Percentiles rank a stretch among this genome's conserved stretches.
These are phyloP conservation scores for Scytalidium lignicola DNA, from an alignment of 2,329 filamentous ascomycete species.

Conservation along the genomic window DNA sequence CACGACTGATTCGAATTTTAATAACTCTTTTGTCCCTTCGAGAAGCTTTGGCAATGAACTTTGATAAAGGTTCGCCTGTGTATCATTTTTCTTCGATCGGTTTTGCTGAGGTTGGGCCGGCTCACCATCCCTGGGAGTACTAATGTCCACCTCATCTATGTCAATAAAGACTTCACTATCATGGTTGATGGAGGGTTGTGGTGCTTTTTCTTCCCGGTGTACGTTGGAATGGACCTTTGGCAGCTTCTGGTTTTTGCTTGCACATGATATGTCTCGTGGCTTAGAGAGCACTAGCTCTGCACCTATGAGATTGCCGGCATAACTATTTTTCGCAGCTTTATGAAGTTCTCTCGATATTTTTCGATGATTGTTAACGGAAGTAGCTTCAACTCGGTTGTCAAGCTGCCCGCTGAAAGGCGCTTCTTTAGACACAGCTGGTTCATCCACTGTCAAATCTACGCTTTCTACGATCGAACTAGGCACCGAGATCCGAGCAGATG, in stretches of 20 bases:
- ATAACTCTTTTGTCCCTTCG: not conserved
- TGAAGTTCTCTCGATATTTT: not conserved
- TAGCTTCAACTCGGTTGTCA: not conserved
- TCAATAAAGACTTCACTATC: not conserved
- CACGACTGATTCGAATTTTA: not conserved
- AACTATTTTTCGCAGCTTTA: slow-evolving; percentile 14
- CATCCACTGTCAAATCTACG: not conserved
- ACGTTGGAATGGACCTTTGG: not conserved
- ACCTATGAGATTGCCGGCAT: slow-evolving; percentile 24
- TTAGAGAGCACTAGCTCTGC: slow-evolving; percentile 16
- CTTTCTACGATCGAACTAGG: not conserved
- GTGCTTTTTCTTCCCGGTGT: not conserved
- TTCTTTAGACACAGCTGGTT: not conserved
- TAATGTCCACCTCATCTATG: not conserved
- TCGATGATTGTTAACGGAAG: not conserved
- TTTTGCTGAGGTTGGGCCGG: not conserved
- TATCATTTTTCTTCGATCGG: not conserved
- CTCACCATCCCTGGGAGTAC: not conserved
- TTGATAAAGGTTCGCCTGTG: not conserved
- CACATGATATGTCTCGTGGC: not conserved
- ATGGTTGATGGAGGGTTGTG: not conserved
- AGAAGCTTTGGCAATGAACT: not conserved
- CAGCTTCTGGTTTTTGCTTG: not conserved
- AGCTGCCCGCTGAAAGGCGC: not conserved
- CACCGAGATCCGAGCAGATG: not conserved